phyloP scores from a whole-genome alignment of 2,329 filamentous ascomycete genomes.

The Chlorencoelia australis region DNA sequence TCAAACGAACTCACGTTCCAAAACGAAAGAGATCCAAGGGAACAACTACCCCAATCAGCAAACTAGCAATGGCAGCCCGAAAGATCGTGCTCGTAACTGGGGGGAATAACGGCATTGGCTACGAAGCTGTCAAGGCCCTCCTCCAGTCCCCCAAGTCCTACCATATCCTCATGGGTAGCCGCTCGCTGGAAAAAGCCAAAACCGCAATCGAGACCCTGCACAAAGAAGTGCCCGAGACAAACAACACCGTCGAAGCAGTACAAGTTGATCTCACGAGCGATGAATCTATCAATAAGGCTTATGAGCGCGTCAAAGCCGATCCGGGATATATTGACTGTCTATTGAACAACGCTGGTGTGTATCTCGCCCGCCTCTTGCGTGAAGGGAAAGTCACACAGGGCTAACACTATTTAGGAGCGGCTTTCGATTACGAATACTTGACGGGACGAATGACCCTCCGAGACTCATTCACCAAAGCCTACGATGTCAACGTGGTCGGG shows the following conservation, averaged over 20 bases:
- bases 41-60: too few relatives aligned
- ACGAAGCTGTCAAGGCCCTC: conserved; percentile 32
- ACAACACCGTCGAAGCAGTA: conserved; percentile 15
- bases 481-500: conserved; percentile 27
- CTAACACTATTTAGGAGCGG: conserved; percentile 10
- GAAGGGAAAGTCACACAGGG: too few relatives aligned
- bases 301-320: conserved; percentile 10
- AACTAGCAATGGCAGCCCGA: conserved; percentile 7
- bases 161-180: conserved; percentile 31
- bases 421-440: conserved; percentile 26
- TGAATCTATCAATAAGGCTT: conserved; percentile 17
- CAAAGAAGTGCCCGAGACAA: conserved; percentile 23
- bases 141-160: conserved; percentile 29
- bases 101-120: conserved; percentile 35
- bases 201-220: conserved; percentile 29
- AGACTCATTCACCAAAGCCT: conserved; percentile 18
- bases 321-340: conserved; percentile 14
- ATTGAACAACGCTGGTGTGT: conserved; percentile 18
- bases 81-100: conserved; percentile 31
- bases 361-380: conserved; percentile 1
- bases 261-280: conserved; percentile 18
- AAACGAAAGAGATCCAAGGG: too few relatives aligned
- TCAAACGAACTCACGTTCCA: too few relatives aligned
- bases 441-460: conserved; percentile 22
- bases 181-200: conserved; percentile 28